Evolutionary conservation across 2,329 filamentous ascomycete species (phyloP), one percentile per base, ranked within the genome.

Genomic region (Macrophomina pseudophaseolina): DNA sequence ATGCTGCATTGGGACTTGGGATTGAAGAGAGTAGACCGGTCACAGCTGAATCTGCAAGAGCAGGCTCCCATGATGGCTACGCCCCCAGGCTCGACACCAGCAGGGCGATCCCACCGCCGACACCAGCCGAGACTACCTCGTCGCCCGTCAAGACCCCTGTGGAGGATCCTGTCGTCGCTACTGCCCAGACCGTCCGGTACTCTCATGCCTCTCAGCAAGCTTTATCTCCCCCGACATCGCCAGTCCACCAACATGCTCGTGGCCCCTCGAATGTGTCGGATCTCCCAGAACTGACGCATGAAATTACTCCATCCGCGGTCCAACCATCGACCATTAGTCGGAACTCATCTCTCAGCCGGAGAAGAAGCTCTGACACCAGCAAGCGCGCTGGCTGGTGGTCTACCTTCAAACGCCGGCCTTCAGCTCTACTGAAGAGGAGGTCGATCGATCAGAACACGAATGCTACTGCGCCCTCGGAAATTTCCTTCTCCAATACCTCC

Each of bases 401-500:
- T 30, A 75, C 69, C 28, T 42, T 66, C 68, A 44, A 23, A 35
- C 63, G 65, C 35, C 40, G 93, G 83, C 87, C 88, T 4, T 89
- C 91, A 0, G 86, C 97, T 42, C 42, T 62, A 32, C 92, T 97
- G 79, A 86, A 83, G 83, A 82, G 77, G 82, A 74, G 70, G 56
- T 77, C 76, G 9, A 72, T 75, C 64, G 86, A 80, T 78, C 87
- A 78, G 74, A 81, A 79, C 52, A 80, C 80, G 2, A 44, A 52
- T 28, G 53, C 51, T 79, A 85, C 75, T 69, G 83, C 75, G 2
- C 86, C 90, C 3, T 91, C 92, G 0, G 93, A 94, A n/a, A 72
- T 73, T 18, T 83, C 81, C 0, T 95, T 97, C 75, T 93, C 93
- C 4, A 97, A 97, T 73, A 92, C 93, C 0, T 97, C 94, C 1